Base-by-base conservation (phyloP, 768 basidiomycete species). In the Coprinellus micaceus region DNA sequence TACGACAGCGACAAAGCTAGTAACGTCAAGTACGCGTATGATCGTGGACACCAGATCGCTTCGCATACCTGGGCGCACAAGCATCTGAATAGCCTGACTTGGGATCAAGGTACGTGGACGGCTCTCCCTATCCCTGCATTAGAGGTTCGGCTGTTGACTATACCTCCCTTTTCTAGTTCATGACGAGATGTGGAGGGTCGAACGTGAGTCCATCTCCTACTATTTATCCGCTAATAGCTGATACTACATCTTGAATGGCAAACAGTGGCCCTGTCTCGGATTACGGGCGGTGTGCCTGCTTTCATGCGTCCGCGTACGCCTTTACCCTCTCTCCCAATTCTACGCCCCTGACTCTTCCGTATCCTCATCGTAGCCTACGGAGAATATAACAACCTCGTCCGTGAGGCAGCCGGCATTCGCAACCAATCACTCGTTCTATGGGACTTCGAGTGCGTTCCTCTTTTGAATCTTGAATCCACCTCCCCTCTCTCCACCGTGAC, bases 31-130 rank as follows among this genome's bases (percentile, higher is more conserved):
- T 71, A 74, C 54, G 74, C 70, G 1, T 74, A 71, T 57, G 62
- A 66, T n/a, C 63, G 67, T 19, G 78, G 78, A 4, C 77, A 78
- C 56, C 71, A 75, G 61, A 61, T 80, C 44, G 77, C 67, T 4
- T 78, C 77, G 21, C 79, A 80, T 60, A 78, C 77, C 22, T 80
- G 79, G 79, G 40, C 11, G 10, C 53, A 54, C 22, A 9, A 9
- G 9, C 36, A 37, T 17, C 17, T 37, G 36, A 9, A 9, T 17
- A 37, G n/a, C 25, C 36, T 15, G n/a, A n/a, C n/a, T n/a, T n/a
- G n/a, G n/a, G n/a, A n/a, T n/a, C n/a, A n/a, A n/a, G n/a, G n/a
- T n/a, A n/a, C n/a, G n/a, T n/a, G n/a, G n/a, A n/a, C n/a, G n/a
- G n/a, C n/a, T n/a, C n/a, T n/a, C n/a, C n/a, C n/a, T n/a, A n/a